These are phyloP conservation scores for Fragaria ananassa DNA, from an alignment of 306 rosid species.

Conservation along the genomic window DNA sequence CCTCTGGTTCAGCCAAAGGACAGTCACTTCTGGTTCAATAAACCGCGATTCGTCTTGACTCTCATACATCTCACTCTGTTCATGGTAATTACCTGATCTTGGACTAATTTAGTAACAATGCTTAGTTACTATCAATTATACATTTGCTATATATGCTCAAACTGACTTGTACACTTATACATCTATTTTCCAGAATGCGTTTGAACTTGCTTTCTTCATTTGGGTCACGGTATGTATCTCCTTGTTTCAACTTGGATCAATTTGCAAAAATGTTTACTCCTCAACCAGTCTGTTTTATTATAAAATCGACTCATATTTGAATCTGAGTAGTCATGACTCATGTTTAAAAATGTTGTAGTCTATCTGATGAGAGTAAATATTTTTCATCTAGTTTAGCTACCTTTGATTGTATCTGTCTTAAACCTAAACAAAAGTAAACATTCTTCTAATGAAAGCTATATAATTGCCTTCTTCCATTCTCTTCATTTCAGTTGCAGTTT, in stretches of 20 bases:
- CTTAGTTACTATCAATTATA: neutral
- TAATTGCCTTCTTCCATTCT: neutral
- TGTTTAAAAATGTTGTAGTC: too few species aligned
- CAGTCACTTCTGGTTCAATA: conserved; percentile 53
- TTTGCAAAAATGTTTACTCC: neutral
- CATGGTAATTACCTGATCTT: conserved; percentile 28
- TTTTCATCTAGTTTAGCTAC: neutral
- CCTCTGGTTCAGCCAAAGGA: conserved; percentile 58
- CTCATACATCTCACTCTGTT: conserved; percentile 51
- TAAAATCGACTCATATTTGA: neutral
- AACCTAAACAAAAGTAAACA: neutral
- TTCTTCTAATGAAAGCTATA: neutral
- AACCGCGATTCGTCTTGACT: conserved; percentile 43
- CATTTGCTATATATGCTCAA: neutral
- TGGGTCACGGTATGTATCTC: conserved; percentile 53
- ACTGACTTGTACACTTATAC: neutral
- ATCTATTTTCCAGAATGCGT: conserved; percentile 43
- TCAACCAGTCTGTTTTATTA: neutral
- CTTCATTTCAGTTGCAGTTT: conserved; percentile 36
- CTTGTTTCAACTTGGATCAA: neutral
- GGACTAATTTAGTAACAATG: neutral
- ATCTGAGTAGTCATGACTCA: too few species aligned
- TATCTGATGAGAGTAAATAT: too few species aligned
- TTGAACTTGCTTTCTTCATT: conserved; percentile 52
- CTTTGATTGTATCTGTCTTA: neutral